These are phyloP conservation scores for Boletellus emodensis DNA, from an alignment of 768 basidiomycete species.

Conservation along the genomic window DNA sequence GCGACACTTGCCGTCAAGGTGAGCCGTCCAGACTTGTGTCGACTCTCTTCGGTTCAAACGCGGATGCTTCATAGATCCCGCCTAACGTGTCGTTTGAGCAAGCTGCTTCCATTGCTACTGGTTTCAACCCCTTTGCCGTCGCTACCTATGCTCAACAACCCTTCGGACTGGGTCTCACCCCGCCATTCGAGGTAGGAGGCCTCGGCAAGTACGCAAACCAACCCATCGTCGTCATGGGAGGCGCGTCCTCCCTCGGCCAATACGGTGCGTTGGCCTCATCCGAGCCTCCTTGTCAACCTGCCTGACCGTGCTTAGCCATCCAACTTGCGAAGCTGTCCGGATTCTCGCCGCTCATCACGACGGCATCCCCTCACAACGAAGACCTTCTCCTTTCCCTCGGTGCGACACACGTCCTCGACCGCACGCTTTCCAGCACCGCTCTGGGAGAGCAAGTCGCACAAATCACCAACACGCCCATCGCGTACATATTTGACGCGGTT, in stretches of 20 bases:
- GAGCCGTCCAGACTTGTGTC: neutral
- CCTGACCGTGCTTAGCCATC: constrained; percentile 17
- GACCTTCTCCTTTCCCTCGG: constrained; percentile 31
- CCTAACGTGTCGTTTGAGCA: constrained; percentile 33
- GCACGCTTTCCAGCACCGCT: constrained; percentile 13
- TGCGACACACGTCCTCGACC: constrained; percentile 35
- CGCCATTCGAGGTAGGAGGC: constrained; percentile 30
- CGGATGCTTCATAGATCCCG: constrained; percentile 25
- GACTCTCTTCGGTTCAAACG: neutral
- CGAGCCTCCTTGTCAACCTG: too few species aligned
- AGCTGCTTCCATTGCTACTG: constrained; percentile 34
- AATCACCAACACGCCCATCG: constrained; percentile 5
- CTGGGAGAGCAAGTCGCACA: constrained; percentile 7
- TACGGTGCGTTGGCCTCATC: constrained; percentile 20
- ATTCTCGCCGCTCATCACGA: constrained; percentile 37
- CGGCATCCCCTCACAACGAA: constrained; percentile 33
- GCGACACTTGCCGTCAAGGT: constrained; percentile 19
- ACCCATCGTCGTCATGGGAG: constrained; percentile 35
- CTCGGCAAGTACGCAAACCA: constrained; percentile 30
- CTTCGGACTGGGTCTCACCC: constrained; percentile 22
- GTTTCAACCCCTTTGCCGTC: constrained; percentile 30
- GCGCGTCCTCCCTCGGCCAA: constrained; percentile 37
- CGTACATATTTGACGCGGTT: constrained; percentile 29
- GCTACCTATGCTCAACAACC: constrained; percentile 29
- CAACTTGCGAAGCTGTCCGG: constrained; percentile 32